A percentile compares a stretch with the other conserved stretches of the same genome.
Conservation (phyloP, 2,329 filamentous ascomycete genomes). For the Colletotrichum navitas region DNA sequence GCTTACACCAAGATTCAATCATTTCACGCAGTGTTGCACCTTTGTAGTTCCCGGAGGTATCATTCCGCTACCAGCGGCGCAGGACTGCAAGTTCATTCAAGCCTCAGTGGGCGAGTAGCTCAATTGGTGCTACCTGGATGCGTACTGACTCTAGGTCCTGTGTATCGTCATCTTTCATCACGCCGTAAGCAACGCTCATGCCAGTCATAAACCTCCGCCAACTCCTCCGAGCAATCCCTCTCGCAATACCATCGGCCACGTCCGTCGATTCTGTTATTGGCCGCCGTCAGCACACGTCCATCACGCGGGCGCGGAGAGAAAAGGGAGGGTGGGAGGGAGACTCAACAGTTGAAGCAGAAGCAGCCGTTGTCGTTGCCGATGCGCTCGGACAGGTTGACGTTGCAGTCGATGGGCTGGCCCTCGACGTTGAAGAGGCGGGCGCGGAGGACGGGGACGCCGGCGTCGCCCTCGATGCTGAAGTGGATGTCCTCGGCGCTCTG, state of each 20-base stretch:
- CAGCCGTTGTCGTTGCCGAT: constrained; percentile 66
- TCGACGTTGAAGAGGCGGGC: constrained; percentile 59
- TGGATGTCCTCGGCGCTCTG: constrained; percentile 59
- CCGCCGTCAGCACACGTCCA: background rate
- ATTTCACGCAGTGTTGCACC: no score
- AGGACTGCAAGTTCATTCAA: constrained; percentile 14
- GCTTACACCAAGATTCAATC: background rate
- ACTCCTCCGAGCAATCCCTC: background rate
- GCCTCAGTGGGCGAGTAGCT: constrained; percentile 23
- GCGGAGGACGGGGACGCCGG: constrained; percentile 65
- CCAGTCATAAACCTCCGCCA: background rate
- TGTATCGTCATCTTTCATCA: constrained; percentile 21
- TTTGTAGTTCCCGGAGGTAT: no score
- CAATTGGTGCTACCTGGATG: constrained; percentile 32
- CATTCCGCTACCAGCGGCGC: no score
- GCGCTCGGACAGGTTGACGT: constrained; percentile 69
- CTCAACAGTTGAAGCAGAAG: constrained; percentile 50
- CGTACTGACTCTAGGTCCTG: constrained; percentile 4
- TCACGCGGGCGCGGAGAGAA: background rate
- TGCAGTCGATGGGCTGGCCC: constrained; percentile 55
- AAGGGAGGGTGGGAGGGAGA: background rate
- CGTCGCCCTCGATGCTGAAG: constrained; percentile 65
- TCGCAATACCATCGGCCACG: background rate
- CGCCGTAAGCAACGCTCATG: constrained; percentile 20
- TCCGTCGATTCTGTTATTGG: constrained; percentile 7